A percentile compares a stretch with the other conserved stretches of the same genome.
phyloP scores from a whole-genome alignment of 805 yeast species.

The Saturnispora dispora region DNA sequence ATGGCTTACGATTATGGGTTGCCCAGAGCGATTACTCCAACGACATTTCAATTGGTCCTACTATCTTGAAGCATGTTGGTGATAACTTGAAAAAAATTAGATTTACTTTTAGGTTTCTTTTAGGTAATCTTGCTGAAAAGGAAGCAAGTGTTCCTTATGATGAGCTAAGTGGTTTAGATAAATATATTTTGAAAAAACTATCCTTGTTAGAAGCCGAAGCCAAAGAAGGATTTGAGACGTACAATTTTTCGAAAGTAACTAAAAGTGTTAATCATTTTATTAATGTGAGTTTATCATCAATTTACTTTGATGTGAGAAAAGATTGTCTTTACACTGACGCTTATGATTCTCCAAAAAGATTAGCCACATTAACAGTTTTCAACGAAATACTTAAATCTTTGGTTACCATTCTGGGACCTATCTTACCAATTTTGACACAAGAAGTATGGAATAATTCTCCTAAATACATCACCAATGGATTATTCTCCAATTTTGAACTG shows the following conservation, averaged over 20 bases:
- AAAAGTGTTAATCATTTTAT: constrained; percentile 62
- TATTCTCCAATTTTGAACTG: constrained; percentile 38
- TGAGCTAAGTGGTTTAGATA: constrained; percentile 42
- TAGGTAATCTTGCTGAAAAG: constrained; percentile 56
- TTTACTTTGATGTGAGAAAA: constrained; percentile 79
- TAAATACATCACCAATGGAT: constrained; percentile 18
- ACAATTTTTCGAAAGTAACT: constrained; percentile 63
- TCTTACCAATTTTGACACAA: constrained; percentile 76
- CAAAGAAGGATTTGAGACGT: constrained; percentile 39
- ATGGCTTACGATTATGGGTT: constrained; percentile 84
- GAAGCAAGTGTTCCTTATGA: constrained; percentile 30
- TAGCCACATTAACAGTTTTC: constrained; percentile 58
- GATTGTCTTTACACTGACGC: constrained; percentile 75
- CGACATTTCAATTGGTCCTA: constrained; percentile 70
- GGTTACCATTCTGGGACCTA: constrained; percentile 64
- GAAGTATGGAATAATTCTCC: constrained; percentile 72
- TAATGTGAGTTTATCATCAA: constrained; percentile 67
- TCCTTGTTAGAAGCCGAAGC: constrained; percentile 35
- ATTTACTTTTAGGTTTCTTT: constrained; percentile 66
- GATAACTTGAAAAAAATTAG: constrained; percentile 77
- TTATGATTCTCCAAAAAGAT: constrained; percentile 37
- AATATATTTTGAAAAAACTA: constrained; percentile 50
- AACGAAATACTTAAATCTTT: constrained; percentile 50
- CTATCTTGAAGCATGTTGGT: constrained; percentile 63
- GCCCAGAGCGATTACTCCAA: constrained; percentile 81